These are phyloP conservation scores for Fremontodendron californicum DNA, from an alignment of 345 rosid species.

Conservation along the genomic window DNA sequence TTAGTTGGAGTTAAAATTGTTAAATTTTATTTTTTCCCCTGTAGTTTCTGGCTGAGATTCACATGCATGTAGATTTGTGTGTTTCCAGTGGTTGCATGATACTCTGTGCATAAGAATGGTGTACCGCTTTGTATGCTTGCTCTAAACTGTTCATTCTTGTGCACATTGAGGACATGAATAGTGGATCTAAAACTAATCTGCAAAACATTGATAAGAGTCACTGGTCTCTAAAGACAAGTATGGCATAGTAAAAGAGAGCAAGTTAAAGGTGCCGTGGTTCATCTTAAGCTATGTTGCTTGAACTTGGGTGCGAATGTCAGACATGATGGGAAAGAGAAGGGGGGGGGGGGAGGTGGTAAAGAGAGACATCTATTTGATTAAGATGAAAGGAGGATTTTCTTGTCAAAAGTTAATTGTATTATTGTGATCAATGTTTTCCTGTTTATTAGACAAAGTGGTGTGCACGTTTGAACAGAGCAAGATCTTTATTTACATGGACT, in stretches of 20 bases:
- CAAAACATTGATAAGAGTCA: not conserved
- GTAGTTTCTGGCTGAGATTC: not conserved
- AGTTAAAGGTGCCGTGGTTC: not conserved
- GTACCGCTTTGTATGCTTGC: not conserved
- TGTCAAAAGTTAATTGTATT: not conserved
- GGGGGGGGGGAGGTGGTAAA: not conserved
- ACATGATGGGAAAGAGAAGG: not conserved
- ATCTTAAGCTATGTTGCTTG: not conserved
- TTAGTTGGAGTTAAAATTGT: not conserved
- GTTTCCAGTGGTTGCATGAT: not conserved
- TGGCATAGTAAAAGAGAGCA: not conserved
- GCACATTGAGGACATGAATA: not conserved
- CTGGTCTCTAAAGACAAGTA: not conserved
- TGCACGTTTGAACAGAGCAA: not conserved
- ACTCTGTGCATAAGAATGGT: not conserved
- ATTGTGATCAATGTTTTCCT: not conserved
- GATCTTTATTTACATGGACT: not conserved
- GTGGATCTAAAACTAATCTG: not conserved
- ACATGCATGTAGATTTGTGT: not conserved
- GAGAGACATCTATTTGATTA: not conserved
- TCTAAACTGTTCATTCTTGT: not conserved
- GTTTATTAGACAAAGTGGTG: not conserved
- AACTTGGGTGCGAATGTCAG: not conserved
- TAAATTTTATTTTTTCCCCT: not conserved
- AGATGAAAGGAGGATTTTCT: not conserved